Evolutionary conservation across 805 yeast species (phyloP), one percentile per base, ranked within the genome.

Genomic region (Wickerhamiella azymoides): DNA sequence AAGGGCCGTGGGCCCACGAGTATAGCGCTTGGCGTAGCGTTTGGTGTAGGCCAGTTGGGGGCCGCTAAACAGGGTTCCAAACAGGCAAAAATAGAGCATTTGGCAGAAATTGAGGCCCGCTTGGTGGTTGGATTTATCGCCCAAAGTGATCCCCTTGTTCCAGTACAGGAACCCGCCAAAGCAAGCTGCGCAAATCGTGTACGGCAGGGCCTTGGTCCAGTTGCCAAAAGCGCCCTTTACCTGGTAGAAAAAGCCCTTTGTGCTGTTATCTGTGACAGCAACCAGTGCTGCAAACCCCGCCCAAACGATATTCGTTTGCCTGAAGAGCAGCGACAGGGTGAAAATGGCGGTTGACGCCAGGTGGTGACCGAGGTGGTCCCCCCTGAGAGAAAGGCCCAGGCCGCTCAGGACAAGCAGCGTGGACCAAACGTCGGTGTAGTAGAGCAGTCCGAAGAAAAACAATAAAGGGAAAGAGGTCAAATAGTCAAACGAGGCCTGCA

Each of bases 281-380:
- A 38, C 36, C 27, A 7, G 50, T 63, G 45, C 40, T 0, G 79
- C 67, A 52, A 83, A 77, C 0, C 73, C 76, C 11, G 76, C 70
- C 98, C 98, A 92, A 0, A 86, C 67, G 28, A 92, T 78, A 56
- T 92, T 92, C 0, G 98, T 92, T 56, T 92, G 98, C 51, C 98
- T 73, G 58, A 92, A 80, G 57, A 73, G 64, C 32, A 92, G 66
- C 56, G 94, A 80, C 4, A 70, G 25, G 5, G 77, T 69, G 0
- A 84, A 83, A 21, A 79, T 52, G 5, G 72, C 2, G 0, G 80
- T 80, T 48, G 85, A 69, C 1, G 7, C 68, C 27, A 6, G 49
- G 44, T 8, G 67, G 52, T 17, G 63, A 59, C 2, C 68, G 26
- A 6, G 49, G 44, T 8, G 67, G 52, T 17, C 63, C 60, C 2